A percentile compares a stretch with the other conserved stretches of the same genome.
Conservation (phyloP, 2,329 filamentous ascomycete species). For the Xylariaceae sp. region DNA sequence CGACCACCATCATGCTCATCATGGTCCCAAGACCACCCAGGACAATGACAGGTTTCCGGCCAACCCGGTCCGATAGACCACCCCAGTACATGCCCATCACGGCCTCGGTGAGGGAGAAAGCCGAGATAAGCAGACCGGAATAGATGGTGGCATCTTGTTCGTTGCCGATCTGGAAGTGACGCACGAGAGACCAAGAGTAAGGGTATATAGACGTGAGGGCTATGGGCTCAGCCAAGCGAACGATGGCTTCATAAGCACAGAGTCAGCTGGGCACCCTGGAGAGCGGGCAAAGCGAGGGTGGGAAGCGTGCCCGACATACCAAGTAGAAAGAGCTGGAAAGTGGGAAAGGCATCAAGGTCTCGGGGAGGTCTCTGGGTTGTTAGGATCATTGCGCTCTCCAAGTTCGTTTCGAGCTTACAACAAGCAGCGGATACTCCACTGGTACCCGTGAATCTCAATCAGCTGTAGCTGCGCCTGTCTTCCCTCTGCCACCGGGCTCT, state of each 20-base stretch:
- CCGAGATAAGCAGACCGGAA: conserved; percentile 79
- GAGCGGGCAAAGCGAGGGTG: not conserved
- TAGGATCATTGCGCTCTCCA: conserved; percentile 45
- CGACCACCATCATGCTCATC: conserved; percentile 75
- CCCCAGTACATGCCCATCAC: conserved; percentile 88
- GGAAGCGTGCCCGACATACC: conserved; percentile 48
- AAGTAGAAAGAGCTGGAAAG: conserved; percentile 75
- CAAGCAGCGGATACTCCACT: conserved; percentile 37
- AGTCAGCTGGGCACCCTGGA: conserved; percentile 7
- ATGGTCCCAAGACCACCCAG: conserved; percentile 78
- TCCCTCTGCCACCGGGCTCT: not conserved
- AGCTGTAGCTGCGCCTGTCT: conserved; percentile 8
- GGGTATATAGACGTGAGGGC: conserved; percentile 90
- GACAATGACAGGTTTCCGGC: conserved; percentile 79
- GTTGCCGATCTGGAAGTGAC: conserved; percentile 65
- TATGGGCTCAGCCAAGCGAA: conserved; percentile 86
- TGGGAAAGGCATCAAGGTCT: conserved; percentile 71
- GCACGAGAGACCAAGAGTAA: conserved; percentile 81
- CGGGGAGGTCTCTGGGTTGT: conserved; percentile 46
- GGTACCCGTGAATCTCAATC: conserved; percentile 8
- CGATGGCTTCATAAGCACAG: conserved; percentile 60
- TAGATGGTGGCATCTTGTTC: conserved; percentile 78
- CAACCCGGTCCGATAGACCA: conserved; percentile 70
- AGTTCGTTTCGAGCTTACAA: conserved; percentile 41
- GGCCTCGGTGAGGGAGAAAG: conserved; percentile 77